These are phyloP conservation scores for Flaveria sonorensis DNA, from an alignment of 129 eudicot species.

Conservation along the genomic window DNA sequence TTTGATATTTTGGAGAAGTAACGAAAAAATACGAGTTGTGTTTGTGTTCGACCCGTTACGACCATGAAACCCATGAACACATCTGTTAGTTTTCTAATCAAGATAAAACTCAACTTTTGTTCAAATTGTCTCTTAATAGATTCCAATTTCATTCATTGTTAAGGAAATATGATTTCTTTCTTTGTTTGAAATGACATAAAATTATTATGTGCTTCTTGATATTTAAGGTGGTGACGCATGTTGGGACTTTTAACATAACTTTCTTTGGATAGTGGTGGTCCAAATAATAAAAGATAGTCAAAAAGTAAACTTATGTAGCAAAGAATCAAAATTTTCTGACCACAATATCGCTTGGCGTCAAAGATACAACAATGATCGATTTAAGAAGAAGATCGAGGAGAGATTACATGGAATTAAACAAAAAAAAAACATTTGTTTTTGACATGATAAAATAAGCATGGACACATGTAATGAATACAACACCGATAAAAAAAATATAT, in stretches of 20 bases:
- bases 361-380: neutral
- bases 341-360: slow-evolving; percentile 10
- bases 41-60: too few species aligned
- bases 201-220: neutral
- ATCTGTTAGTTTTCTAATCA: neutral
- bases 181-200: neutral
- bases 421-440: too few species aligned
- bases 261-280: slow-evolving; percentile 26
- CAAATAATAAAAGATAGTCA: neutral
- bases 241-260: neutral
- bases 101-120: neutral
- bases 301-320: slow-evolving; percentile 16
- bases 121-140: neutral
- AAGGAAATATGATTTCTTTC: neutral
- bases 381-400: too few species aligned
- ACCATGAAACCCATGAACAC: neutral
- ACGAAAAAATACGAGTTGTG: neutral
- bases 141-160: neutral
- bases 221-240: neutral
- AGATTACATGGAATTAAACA: too few species aligned
- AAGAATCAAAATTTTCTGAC: slow-evolving; percentile 12
- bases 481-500: too few species aligned
- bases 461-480: too few species aligned
- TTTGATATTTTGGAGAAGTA: too few species aligned
- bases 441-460: too few species aligned